These are phyloP conservation scores for Amoebophrya sp. DNA, from an alignment of 169 alveolate genomes.

Conservation along the genomic window DNA sequence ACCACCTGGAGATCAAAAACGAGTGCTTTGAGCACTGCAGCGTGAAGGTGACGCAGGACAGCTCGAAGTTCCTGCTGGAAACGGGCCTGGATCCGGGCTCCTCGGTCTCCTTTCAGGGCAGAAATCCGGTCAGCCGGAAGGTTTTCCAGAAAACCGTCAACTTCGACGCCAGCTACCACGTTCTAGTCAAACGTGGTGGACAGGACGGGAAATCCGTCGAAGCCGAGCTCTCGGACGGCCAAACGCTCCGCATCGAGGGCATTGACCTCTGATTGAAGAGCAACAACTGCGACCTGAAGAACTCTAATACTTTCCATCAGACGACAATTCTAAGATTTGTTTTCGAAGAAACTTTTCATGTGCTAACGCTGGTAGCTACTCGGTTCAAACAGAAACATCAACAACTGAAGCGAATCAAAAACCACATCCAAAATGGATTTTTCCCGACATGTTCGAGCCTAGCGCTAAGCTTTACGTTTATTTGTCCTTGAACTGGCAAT, in stretches of 20 bases:
- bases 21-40: slow-evolving; percentile 16
- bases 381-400: too few relatives aligned
- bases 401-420: too few relatives aligned
- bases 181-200: neutral
- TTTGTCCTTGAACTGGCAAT: too few relatives aligned
- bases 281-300: too few relatives aligned
- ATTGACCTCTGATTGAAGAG: neutral
- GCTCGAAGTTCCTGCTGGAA: neutral
- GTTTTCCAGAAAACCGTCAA: slow-evolving; percentile 19
- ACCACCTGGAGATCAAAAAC: neutral
- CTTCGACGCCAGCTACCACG: neutral
- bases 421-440: too few relatives aligned
- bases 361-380: too few relatives aligned
- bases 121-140: neutral
- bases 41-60: slow-evolving; percentile 5
- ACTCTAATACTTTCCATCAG: too few relatives aligned
- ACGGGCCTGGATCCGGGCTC: neutral
- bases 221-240: neutral
- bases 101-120: neutral
- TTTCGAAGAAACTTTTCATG: too few relatives aligned
- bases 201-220: neutral
- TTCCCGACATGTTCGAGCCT: too few relatives aligned
- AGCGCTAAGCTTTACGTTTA: too few relatives aligned
- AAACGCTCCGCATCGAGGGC: neutral
- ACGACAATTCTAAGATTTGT: too few relatives aligned